These are phyloP conservation scores for Haplosporangium sp. DNA, from an alignment of 371 early-diverging fungal genomes.

Conservation along the genomic window DNA sequence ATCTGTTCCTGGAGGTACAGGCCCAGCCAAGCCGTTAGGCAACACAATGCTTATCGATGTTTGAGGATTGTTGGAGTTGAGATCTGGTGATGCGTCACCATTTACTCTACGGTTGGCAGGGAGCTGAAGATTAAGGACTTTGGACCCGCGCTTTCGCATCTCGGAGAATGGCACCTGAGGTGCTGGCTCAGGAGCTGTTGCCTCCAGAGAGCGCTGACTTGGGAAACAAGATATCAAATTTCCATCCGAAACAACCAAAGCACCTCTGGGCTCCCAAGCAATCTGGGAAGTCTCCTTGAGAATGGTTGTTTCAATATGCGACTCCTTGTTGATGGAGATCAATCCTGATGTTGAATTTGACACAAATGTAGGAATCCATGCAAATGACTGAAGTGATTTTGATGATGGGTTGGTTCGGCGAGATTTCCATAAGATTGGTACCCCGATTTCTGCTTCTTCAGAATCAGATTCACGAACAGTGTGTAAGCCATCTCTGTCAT, in stretches of 20 bases:
- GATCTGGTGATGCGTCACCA: conserved; percentile 20
- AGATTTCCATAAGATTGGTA: conserved; percentile 75
- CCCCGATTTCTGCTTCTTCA: conserved; percentile 57
- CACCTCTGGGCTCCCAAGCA: conserved; percentile 74
- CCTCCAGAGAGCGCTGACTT: conserved; percentile 36
- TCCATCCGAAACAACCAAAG: conserved; percentile 65
- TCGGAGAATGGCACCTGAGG: conserved; percentile 47
- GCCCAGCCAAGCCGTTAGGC: conserved; percentile 19
- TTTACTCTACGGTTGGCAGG: conserved; percentile 42
- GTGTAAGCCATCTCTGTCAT: conserved; percentile 39
- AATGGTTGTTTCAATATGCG: conserved; percentile 66
- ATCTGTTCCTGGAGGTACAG: conserved; percentile 20
- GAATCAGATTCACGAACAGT: conserved; percentile 43
- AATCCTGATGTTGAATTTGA: conserved; percentile 57
- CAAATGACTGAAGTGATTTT: conserved; percentile 66
- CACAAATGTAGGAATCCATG: conserved; percentile 68
- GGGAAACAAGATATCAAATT: conserved; percentile 53
- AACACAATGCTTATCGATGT: conserved; percentile 35
- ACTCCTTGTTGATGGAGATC: conserved; percentile 70
- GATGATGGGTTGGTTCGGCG: conserved; percentile 64
- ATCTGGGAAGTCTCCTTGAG: conserved; percentile 72
- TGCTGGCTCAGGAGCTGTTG: conserved; percentile 39
- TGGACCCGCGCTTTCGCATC: conserved; percentile 43
- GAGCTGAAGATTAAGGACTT: conserved; percentile 39
- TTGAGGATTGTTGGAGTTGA: conserved; percentile 6